phyloP scores from a whole-genome alignment of 306 rosid genomes.

The Purshia tridentata region DNA sequence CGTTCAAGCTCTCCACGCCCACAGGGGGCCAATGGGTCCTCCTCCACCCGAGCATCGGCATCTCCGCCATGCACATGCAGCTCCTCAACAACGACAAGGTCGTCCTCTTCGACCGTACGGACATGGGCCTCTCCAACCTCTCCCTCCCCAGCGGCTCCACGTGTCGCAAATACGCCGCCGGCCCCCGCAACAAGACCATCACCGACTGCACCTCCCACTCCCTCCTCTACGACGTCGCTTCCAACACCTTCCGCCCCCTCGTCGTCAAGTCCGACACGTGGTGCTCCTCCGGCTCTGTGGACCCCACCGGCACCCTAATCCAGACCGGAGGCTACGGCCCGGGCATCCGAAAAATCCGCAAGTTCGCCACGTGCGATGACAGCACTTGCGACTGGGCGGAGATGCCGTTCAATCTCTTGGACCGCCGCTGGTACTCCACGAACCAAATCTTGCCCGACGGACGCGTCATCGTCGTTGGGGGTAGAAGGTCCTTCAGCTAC shows the following conservation, averaged over 20 bases:
- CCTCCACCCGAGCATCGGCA: constrained; percentile 54
- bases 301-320: constrained; percentile 48
- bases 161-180: constrained; percentile 24
- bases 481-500: constrained; percentile 45
- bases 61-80: constrained; percentile 97
- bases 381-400: constrained; percentile 59
- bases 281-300: constrained; percentile 76
- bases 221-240: constrained; percentile 49
- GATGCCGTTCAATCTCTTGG: constrained; percentile 16
- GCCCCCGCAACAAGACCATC: constrained; percentile 2
- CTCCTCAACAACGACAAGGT: constrained; percentile 62
- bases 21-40: constrained; percentile 59
- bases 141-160: constrained; percentile 40
- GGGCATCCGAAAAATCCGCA: constrained; percentile 52
- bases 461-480: constrained; percentile 54
- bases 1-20: not conserved
- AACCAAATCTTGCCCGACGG: constrained; percentile 67
- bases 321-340: constrained; percentile 73
- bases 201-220: constrained; percentile 89
- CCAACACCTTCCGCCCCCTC: constrained; percentile 58
- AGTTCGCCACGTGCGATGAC: constrained; percentile 41
- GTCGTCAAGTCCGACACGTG: constrained; percentile 57
- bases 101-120: constrained; percentile 65
- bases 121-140: constrained; percentile 76
- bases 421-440: constrained; percentile 66